Percentiles rank a stretch among this genome's conserved stretches.
Conservation (phyloP, 257 asterid species). For the Nicotiana tabacum region DNA sequence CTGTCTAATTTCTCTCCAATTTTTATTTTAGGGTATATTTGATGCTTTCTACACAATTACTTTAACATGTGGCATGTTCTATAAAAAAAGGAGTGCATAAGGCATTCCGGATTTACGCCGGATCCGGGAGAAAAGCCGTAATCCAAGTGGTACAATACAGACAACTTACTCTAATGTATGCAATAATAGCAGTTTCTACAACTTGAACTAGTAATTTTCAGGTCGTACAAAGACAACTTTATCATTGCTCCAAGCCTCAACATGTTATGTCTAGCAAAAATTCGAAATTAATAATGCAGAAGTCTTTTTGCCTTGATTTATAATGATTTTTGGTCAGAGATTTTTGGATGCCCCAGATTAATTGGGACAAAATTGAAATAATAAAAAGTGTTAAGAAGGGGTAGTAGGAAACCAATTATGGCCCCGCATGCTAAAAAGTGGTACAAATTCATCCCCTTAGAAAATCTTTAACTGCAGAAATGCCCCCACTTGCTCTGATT, state of each 20-base stretch:
- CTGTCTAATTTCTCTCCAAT: neutral
- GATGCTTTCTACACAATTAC: neutral
- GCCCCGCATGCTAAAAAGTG: slow-evolving; percentile 20
- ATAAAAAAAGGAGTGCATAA: too few relatives aligned
- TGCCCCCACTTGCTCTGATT: slow-evolving; percentile 39
- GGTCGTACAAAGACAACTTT: too few relatives aligned
- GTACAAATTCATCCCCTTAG: slow-evolving; percentile 40
- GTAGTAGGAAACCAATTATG: slow-evolving; percentile 25
- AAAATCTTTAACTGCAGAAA: slow-evolving; percentile 13
- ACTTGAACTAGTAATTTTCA: too few relatives aligned
- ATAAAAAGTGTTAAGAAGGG: slow-evolving; percentile 16
- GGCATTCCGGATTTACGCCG: accelerated
- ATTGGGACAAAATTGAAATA: slow-evolving; percentile 11
- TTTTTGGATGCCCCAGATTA: slow-evolving; percentile 16
- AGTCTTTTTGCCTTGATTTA: neutral
- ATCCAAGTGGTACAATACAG: too few relatives aligned
- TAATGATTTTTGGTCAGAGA: neutral
- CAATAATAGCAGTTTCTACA: too few relatives aligned
- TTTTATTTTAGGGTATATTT: too few relatives aligned
- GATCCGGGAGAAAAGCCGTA: accelerated
- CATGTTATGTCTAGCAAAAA: neutral
- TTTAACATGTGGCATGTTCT: slow-evolving; percentile 4
- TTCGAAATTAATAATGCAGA: neutral
- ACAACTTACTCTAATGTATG: too few relatives aligned
- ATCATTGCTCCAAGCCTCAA: neutral